phyloP scores from a whole-genome alignment of 441 rosid genomes.

The Adansonia rubrostipa region DNA sequence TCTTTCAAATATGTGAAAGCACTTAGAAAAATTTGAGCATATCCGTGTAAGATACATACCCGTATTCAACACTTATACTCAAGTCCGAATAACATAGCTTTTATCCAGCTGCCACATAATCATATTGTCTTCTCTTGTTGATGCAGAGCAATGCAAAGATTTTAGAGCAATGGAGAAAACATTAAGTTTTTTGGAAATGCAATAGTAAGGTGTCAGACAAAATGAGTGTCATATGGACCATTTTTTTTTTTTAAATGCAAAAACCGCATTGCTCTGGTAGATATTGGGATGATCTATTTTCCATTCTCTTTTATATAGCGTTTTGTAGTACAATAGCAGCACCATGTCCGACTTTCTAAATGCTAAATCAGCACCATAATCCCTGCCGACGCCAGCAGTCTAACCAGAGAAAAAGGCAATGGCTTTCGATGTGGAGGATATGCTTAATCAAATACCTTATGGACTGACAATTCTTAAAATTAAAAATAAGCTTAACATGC shows the following conservation, averaged over 20 bases:
- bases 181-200: neutral
- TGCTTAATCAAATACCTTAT: neutral
- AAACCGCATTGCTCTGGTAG: conserved; percentile 14
- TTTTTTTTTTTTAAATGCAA: neutral
- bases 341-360: neutral
- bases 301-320: neutral
- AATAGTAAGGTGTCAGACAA: neutral
- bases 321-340: neutral
- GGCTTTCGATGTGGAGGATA: neutral
- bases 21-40: no score
- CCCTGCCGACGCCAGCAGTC: neutral
- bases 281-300: conserved; percentile 10
- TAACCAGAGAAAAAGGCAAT: neutral
- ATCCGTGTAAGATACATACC: no score
- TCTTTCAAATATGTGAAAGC: no score
- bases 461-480: conserved; percentile 1
- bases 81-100: neutral
- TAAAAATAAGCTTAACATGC: neutral
- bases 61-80: no score
- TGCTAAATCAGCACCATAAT: conserved; percentile 8
- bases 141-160: conserved; percentile 22
- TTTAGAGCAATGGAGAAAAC: neutral
- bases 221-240: conserved; percentile 11
- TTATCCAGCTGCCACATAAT: conserved; percentile 17
- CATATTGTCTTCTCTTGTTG: conserved; percentile 21